These are phyloP conservation scores for Lasiosphaeria miniovina DNA, from an alignment of 495 filamentous ascomycete genomes.

Conservation along the genomic window DNA sequence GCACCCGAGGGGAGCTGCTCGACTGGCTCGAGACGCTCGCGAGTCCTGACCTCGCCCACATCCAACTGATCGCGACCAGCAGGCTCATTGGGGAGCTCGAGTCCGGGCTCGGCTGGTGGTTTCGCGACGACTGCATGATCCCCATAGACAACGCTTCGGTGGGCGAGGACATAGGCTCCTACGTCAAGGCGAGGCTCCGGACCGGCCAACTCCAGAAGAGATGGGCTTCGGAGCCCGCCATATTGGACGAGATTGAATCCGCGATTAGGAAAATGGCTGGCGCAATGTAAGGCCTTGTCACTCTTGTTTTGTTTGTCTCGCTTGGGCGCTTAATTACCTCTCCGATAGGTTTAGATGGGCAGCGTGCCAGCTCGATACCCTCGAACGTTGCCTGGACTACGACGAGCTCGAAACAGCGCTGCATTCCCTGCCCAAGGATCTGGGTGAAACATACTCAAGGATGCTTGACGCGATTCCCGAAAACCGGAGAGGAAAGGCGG, in stretches of 20 bases:
- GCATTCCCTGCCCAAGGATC: conserved; percentile 28
- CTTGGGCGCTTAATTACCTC: conserved; percentile 4
- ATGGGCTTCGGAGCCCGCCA: conserved; percentile 10
- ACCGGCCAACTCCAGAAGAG: conserved; percentile 8
- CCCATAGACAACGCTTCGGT: conserved; percentile 11
- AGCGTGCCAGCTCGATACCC: conserved; percentile 33
- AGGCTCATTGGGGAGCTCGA: conserved; percentile 26
- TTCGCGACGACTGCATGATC: conserved; percentile 6
- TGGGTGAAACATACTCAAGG: conserved; percentile 38
- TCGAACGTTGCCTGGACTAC: conserved; percentile 11
- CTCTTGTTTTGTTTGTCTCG: neutral
- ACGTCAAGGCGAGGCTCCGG: conserved; percentile 18
- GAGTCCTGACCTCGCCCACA: conserved; percentile 1
- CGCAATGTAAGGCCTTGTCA: conserved; percentile 36
- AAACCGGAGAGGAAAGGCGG: conserved; percentile 16
- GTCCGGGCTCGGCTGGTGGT: conserved; percentile 2
- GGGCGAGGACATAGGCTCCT: conserved; percentile 23
- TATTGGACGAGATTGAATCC: conserved; percentile 31
- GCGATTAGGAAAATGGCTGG: conserved; percentile 27
- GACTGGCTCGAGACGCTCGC: conserved; percentile 7
- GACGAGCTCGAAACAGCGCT: conserved; percentile 22
- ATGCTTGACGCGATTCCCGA: conserved; percentile 29
- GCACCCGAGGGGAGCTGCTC: conserved; percentile 6
- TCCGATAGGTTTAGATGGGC: conserved; percentile 40
- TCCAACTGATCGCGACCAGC: conserved; percentile 29